phyloP scores from a whole-genome alignment of 495 filamentous ascomycete genomes.

The Alectoria sarmentosa region DNA sequence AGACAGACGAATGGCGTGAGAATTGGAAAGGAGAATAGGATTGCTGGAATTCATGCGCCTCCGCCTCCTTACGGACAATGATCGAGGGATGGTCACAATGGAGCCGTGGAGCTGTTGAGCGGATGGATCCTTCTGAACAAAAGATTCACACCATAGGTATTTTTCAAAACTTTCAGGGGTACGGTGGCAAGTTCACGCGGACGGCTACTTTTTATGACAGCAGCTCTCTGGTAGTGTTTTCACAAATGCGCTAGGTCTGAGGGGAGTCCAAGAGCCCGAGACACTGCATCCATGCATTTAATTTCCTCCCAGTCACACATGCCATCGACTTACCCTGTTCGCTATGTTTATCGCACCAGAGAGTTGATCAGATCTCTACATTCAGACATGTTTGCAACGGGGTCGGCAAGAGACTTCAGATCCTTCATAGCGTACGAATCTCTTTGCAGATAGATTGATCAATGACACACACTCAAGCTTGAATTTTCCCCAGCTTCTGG shows the following conservation, averaged over 20 bases:
- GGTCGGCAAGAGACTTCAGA: not conserved
- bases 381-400: not conserved
- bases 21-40: not conserved
- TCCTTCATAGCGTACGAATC: not conserved
- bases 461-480: not conserved
- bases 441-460: not conserved
- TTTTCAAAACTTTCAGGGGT: not conserved
- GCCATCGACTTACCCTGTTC: not conserved
- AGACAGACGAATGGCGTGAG: not conserved
- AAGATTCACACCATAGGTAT: not conserved
- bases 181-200: not conserved
- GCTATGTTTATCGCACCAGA: not conserved
- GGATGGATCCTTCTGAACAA: not conserved
- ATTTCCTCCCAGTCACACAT: not conserved
- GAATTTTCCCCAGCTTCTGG: not conserved
- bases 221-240: not conserved
- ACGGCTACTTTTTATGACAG: not conserved
- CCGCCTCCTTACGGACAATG: not conserved
- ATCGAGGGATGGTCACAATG: not conserved
- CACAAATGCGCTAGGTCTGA: not conserved
- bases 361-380: not conserved
- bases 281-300: not conserved
- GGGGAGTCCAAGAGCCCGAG: not conserved
- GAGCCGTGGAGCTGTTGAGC: not conserved
- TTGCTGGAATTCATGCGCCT: not conserved